Percentiles rank a stretch among this genome's conserved stretches.
Conservation (phyloP, 371 early-diverging fungal species). For the Mortierella sp. region DNA sequence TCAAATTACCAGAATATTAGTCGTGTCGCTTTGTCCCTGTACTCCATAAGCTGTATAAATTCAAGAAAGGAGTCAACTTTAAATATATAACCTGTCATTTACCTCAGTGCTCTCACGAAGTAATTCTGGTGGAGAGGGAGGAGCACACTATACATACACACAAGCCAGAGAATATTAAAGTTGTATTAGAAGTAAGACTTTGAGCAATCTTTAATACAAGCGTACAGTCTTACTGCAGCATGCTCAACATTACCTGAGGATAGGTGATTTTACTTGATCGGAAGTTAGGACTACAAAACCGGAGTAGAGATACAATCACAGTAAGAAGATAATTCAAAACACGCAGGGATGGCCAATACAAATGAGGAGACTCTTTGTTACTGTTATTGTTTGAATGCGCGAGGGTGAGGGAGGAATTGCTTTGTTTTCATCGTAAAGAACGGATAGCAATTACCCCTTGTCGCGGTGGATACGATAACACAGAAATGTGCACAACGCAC, state of each 20-base stretch:
- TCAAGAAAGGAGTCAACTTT: background rate
- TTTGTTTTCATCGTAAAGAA: background rate
- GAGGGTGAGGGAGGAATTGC: background rate
- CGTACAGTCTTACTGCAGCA: background rate
- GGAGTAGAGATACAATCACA: background rate
- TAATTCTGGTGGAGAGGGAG: slow-evolving; percentile 13
- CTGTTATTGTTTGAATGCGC: background rate
- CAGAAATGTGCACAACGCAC: slow-evolving; percentile 2
- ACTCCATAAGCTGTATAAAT: too few relatives aligned
- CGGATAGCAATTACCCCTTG: background rate
- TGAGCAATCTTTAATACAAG: background rate
- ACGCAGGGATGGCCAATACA: background rate
- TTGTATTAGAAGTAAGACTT: background rate
- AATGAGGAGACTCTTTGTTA: background rate
- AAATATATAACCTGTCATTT: slow-evolving; percentile 16
- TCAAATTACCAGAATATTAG: background rate
- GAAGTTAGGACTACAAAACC: slow-evolving; percentile 1
- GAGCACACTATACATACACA: background rate
- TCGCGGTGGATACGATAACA: background rate
- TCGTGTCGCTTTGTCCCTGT: background rate
- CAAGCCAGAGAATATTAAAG: background rate
- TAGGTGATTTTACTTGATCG: slow-evolving; percentile 9
- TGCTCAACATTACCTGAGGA: slow-evolving; percentile 5
- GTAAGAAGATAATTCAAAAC: background rate
- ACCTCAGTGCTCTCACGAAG: slow-evolving; percentile 30